Percentiles rank a stretch among this genome's conserved stretches.
Evolutionary conservation across 805 yeast species (phyloP).

Genomic region (Nakazawaea molendinolei): DNA sequence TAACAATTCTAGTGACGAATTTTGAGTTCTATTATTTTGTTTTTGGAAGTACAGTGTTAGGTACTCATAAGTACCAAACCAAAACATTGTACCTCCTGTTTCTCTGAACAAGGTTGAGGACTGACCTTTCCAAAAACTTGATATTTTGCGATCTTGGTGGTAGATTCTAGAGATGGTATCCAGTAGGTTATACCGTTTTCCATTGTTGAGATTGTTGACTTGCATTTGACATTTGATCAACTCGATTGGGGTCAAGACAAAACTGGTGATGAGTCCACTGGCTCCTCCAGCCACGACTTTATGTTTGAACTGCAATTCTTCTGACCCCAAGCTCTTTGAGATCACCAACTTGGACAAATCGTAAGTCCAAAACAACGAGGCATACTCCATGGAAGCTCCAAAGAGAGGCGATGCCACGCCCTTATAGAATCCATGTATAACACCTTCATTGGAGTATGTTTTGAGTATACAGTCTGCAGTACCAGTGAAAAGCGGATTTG

Average conservation of each 20-base stretch:
- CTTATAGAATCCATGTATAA: conserved; percentile 62
- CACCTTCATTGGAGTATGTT: conserved; percentile 65
- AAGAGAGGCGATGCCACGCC: conserved; percentile 77
- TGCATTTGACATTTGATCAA: conserved; percentile 83
- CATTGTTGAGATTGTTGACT: conserved; percentile 39
- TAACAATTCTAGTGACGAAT: conserved; percentile 48
- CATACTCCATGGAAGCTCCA: conserved; percentile 89
- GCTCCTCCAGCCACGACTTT: conserved; percentile 66
- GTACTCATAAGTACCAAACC: conserved; percentile 88
- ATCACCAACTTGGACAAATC: conserved; percentile 36
- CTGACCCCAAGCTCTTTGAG: neutral
- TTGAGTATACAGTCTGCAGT: conserved; percentile 60
- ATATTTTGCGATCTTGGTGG: conserved; percentile 21
- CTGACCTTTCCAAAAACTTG: conserved; percentile 86
- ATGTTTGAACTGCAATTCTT: conserved; percentile 18
- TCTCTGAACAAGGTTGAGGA: conserved; percentile 76
- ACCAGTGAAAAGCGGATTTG: conserved; percentile 41
- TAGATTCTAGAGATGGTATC: conserved; percentile 38
- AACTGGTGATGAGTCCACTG: conserved; percentile 78
- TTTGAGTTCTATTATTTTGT: conserved; percentile 16
- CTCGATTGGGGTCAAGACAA: conserved; percentile 87
- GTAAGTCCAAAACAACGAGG: conserved; percentile 68
- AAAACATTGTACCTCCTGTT: conserved; percentile 83
- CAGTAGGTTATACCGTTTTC: too few relatives aligned
- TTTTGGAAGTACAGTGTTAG: conserved; percentile 31